Base-by-base conservation (phyloP, 805 yeast species). In the Yarrowia sp. region DNA sequence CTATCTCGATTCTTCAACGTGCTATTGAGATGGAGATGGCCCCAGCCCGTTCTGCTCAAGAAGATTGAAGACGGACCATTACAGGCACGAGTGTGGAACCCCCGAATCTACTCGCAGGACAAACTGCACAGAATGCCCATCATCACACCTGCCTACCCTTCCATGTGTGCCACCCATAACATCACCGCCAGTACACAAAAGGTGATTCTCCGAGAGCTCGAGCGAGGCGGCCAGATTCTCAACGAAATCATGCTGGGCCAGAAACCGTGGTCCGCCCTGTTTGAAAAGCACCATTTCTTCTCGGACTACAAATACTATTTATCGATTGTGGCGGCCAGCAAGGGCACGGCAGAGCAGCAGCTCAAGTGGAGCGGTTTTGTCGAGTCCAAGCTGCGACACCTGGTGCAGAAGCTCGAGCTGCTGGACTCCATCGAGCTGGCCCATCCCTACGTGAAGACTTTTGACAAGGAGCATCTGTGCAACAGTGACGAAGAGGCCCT, bases 121-220 rank as follows among this genome's bases (percentile, higher is more conserved):
- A 85, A 97, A 70, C 86, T 87, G 42, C 99, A 95, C 78, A 83
- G 88, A 73, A 95, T 95, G 99, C 99, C 99, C 0, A 97, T 95
- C 11, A 95, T 95, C 70, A 95, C 99, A 0, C 99, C 99, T 0
- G 98, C 98, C 0, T 92, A 92, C 76, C 97, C 97, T 0, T 93
- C 98, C 1, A 95, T 95, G 99, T 95, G 99, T 80, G 97, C 99
- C 0, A 95, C 99, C 0, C 99, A 95, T 77, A 95, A 95, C 77
- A 93, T 95, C 55, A 89, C 97, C 1, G 86, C 85, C 16, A 92
- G 98, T 0, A 94, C 98, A 0, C 94, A 91, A 77, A 86, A 85
- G 73, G 86, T 95, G 26, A 91, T 95, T 43, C 75, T 92, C 76
- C 77, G 82, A n/a, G 99, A 95, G 77, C 83, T 95, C 72, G 79